These are phyloP conservation scores for Flaveria brownii DNA, from an alignment of 129 eudicot species.

Conservation along the genomic window DNA sequence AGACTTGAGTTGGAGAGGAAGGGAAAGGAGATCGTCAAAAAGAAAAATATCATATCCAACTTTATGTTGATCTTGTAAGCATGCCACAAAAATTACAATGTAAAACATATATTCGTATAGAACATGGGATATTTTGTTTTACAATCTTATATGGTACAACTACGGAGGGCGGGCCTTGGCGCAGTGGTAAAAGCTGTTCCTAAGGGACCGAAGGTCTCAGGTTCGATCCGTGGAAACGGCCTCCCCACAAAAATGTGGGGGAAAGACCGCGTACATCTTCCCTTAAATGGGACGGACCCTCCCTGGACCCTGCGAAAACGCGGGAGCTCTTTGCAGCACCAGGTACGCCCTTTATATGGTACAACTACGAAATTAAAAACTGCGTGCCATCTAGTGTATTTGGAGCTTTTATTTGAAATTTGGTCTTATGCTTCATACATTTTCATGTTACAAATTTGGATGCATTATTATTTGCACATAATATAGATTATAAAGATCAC, in stretches of 20 bases:
- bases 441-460: not conserved
- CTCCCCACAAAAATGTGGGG: too few relatives aligned
- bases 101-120: not conserved
- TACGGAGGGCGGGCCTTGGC: too few relatives aligned
- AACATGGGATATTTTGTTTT: not conserved
- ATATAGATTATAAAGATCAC: not conserved
- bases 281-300: too few relatives aligned
- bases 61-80: not conserved
- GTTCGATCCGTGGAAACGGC: too few relatives aligned
- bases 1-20: not conserved
- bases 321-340: too few relatives aligned
- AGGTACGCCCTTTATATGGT: too few relatives aligned
- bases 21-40: not conserved
- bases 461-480: not conserved
- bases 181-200: too few relatives aligned
- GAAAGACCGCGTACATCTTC: too few relatives aligned
- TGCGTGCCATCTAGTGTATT: not conserved
- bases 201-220: too few relatives aligned
- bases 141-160: not conserved
- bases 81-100: conserved; percentile 7
- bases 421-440: not conserved
- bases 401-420: not conserved
- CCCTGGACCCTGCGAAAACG: too few relatives aligned
- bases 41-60: not conserved
- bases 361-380: not conserved